Percentiles rank a stretch among this genome's conserved stretches.
Conservation (phyloP, 2,329 filamentous ascomycete genomes). For the Laburnicola sp. region DNA sequence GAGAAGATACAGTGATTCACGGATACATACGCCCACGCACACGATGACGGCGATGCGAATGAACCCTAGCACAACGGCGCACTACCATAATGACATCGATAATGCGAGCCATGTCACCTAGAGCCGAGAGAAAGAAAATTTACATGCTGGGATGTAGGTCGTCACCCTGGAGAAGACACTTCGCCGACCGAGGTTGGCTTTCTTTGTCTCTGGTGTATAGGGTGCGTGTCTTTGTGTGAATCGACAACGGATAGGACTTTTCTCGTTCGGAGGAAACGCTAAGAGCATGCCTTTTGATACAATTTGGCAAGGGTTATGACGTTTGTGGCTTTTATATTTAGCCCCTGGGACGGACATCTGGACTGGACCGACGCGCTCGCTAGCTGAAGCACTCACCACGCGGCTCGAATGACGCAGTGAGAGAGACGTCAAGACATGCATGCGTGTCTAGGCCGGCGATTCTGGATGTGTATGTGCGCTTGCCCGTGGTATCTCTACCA, state of each 20-base stretch:
- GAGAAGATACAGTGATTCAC: neutral
- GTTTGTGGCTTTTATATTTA: neutral
- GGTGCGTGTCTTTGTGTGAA: too few species aligned
- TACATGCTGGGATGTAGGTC: neutral
- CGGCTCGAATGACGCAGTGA: neutral
- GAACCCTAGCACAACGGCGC: constrained; percentile 21
- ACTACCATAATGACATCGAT: neutral
- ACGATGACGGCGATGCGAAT: constrained; percentile 20
- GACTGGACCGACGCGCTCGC: neutral
- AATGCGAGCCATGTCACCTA: too few species aligned
- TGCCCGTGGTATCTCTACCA: neutral
- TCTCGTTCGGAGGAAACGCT: too few species aligned
- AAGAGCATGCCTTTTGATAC: too few species aligned
- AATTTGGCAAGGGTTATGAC: neutral
- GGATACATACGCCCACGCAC: constrained; percentile 16
- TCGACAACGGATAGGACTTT: too few species aligned
- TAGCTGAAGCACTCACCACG: neutral
- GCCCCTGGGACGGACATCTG: neutral
- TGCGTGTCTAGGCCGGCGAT: constrained; percentile 3
- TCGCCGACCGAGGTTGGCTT: too few species aligned
- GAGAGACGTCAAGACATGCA: neutral
- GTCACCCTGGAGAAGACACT: too few species aligned
- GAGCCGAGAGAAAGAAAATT: neutral
- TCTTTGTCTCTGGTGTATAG: too few species aligned
- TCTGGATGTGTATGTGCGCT: neutral